Conservation (phyloP, 2,329 filamentous ascomycete species). For the Ophiocordyceps sinensis region DNA sequence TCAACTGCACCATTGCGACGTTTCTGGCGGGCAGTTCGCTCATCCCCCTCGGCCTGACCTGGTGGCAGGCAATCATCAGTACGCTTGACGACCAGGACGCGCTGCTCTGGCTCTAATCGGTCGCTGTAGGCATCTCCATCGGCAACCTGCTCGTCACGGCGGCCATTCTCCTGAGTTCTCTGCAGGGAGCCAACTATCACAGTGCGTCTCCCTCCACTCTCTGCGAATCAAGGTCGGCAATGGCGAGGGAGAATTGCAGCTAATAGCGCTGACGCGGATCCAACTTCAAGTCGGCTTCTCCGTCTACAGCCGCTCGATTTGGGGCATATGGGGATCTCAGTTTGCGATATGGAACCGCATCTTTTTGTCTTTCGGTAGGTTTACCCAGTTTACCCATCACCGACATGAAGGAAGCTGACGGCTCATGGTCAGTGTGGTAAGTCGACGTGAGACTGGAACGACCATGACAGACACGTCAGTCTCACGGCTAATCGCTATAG, state of each 20-base stretch:
- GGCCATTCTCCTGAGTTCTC: constrained; percentile 26
- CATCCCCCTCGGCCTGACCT: constrained; percentile 23
- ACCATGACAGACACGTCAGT: too few relatives aligned
- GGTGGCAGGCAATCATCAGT: constrained; percentile 29
- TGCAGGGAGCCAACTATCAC: constrained; percentile 27
- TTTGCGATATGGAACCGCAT: constrained; percentile 28
- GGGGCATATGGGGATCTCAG: constrained; percentile 27
- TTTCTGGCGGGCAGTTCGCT: constrained; percentile 26
- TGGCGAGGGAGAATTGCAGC: too few relatives aligned
- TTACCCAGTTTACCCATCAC: background rate
- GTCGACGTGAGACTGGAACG: too few relatives aligned
- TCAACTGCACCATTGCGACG: constrained; percentile 29
- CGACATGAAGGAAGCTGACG: background rate
- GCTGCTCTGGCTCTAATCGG: too few relatives aligned
- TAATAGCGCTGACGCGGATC: too few relatives aligned
- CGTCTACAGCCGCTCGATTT: constrained; percentile 20
- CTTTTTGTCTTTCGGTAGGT: constrained; percentile 23
- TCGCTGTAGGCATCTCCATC: constrained; percentile 16
- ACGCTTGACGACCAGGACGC: background rate
- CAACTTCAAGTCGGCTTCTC: constrained; percentile 24
- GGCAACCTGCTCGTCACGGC: constrained; percentile 23
- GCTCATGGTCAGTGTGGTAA: constrained; percentile 9
- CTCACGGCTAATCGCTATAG: constrained; percentile 5
- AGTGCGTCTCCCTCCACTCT: constrained; percentile 15
- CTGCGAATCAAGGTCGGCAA: background rate